Percentiles rank a stretch among this genome's conserved stretches.
These are phyloP conservation scores for Colletotrichum sp. DNA, from an alignment of 2,329 filamentous ascomycete genomes.

Conservation along the genomic window DNA sequence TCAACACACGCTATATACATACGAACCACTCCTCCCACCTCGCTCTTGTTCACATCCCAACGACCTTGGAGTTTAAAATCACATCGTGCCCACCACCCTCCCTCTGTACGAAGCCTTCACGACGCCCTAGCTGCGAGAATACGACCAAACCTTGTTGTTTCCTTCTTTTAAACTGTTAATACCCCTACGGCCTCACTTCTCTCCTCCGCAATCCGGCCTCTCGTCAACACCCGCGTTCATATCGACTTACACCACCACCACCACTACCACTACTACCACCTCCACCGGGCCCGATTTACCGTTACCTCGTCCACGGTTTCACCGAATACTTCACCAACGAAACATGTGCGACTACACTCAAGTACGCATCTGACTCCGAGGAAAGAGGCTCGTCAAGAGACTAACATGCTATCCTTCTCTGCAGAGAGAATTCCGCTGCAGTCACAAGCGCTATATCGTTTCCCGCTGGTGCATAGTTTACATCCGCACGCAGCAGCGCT, in stretches of 20 bases:
- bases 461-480: constrained; percentile 50
- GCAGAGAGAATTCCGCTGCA: constrained; percentile 57
- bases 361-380: constrained; percentile 28
- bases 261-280: background rate
- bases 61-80: constrained; percentile 3
- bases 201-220: background rate
- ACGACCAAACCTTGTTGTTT: background rate
- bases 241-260: background rate
- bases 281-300: background rate
- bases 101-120: background rate
- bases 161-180: background rate
- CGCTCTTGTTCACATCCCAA: background rate
- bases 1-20: constrained; percentile 5
- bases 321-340: background rate
- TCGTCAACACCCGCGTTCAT: background rate
- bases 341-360: constrained; percentile 60
- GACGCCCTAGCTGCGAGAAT: background rate
- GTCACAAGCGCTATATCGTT: constrained; percentile 55
- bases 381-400: background rate
- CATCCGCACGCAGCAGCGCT: constrained; percentile 48
- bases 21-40: background rate
- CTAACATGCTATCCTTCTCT: constrained; percentile 6
- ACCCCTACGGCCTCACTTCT: background rate
- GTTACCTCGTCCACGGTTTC: background rate
- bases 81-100: background rate